Evolutionary conservation across 2,329 filamentous ascomycete species (phyloP), one percentile per base, ranked within the genome.

Genomic region (Penicillium sp.): DNA sequence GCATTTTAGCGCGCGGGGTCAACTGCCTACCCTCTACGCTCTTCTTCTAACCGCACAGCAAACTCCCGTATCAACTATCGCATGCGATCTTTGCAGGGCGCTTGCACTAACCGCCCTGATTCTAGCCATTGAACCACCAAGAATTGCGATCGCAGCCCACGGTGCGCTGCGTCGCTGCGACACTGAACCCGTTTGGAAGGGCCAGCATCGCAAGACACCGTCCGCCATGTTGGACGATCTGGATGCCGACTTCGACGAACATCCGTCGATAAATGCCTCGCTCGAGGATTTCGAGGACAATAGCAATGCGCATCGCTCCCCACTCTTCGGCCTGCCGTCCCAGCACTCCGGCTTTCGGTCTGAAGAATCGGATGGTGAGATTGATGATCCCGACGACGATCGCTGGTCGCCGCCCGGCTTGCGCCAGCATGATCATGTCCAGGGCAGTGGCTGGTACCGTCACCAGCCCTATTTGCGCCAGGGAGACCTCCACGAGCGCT

Each of bases 391-490:
- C 4, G 51, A 60, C 27, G 65, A 62, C 44, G 75, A 77, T 40
- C 79, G 79, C 26, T 85, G 81, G 80, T 82, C 80, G 43, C 83
- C 83, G 32, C 83, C 83, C 2, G 81, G 81, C 10, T 83, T 82
- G 74, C 74, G 79, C 50, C 63, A 66, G 23, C 61, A 63, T 46
- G 69, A 71, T 54, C 77, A 75, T 58, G 65, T 69, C 43, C 68
- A 74, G 51, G 80, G 77, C 53, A 82, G 77, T 60, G 74, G 75
- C 50, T 81, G 79, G 79, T 71, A 71, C 63, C 63, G 73, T 51
- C 67, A 76, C 61, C 68, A 73, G 57, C 68, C 72, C 40, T 79
- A 82, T 63, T 57, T 70, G 64, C 71, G 62, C 52, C 63, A 63
- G 36, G 59, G 62, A 35, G 70, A 58, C 41, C 39, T 56, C n/a